These are phyloP conservation scores for Boeremia lycopersici DNA, from an alignment of 2,329 filamentous ascomycete species.

Conservation along the genomic window DNA sequence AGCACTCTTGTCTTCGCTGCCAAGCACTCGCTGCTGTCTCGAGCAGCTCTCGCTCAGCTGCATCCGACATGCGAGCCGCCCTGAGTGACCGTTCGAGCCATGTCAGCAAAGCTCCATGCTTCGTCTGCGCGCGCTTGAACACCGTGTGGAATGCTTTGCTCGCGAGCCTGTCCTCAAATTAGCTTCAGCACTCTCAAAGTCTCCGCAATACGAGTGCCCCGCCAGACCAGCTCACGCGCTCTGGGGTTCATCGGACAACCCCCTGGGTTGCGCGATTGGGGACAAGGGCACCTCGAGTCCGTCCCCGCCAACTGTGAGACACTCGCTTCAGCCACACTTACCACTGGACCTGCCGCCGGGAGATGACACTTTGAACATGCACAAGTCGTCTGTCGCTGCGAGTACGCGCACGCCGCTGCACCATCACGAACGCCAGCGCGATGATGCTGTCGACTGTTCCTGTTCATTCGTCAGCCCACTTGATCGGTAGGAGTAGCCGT, in stretches of 20 bases:
- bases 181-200: slow-evolving; percentile 21
- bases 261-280: slow-evolving; percentile 12
- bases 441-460: slow-evolving; percentile 70
- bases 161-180: slow-evolving; percentile 61
- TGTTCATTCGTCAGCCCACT: slow-evolving; percentile 42
- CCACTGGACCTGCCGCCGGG: slow-evolving; percentile 66
- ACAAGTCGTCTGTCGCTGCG: slow-evolving; percentile 40
- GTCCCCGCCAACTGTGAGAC: slow-evolving; percentile 32
- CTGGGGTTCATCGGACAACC: slow-evolving; percentile 16
- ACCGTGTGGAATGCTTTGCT: slow-evolving; percentile 73
- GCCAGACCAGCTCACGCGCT: slow-evolving; percentile 24
- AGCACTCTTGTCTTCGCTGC: slow-evolving; percentile 14
- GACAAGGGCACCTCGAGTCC: slow-evolving; percentile 1
- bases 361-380: slow-evolving; percentile 56
- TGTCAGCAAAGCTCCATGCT: slow-evolving; percentile 65
- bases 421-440: slow-evolving; percentile 66
- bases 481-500: slow-evolving; percentile 17
- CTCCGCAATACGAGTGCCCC: slow-evolving; percentile 16
- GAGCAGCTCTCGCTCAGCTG: slow-evolving; percentile 40
- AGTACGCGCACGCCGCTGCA: slow-evolving; percentile 61
- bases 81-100: slow-evolving; percentile 64
- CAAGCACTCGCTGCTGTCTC: slow-evolving; percentile 27
- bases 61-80: slow-evolving; percentile 32
- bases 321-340: slow-evolving; percentile 52
- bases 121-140: slow-evolving; percentile 73